These are phyloP conservation scores for Lichtheimia hyalospora DNA, from an alignment of 371 early-diverging fungal species.

Conservation along the genomic window DNA sequence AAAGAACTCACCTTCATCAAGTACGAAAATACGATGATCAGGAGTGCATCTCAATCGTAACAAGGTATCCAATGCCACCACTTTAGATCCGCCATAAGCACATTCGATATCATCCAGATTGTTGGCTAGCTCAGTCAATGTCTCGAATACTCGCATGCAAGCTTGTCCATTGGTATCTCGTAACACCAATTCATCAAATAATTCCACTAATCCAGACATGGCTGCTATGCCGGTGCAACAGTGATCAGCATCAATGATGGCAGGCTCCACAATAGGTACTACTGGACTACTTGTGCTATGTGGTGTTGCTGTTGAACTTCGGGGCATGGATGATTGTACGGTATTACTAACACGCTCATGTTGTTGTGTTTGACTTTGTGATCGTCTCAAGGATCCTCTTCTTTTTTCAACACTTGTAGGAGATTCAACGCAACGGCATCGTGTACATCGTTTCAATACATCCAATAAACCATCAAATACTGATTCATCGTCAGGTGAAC, in stretches of 20 bases:
- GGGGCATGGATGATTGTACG: conserved; percentile 6
- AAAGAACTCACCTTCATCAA: conserved; percentile 32
- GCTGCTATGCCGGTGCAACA: conserved; percentile 32
- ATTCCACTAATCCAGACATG: conserved; percentile 35
- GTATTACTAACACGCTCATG: not conserved
- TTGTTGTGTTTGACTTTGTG: conserved; percentile 18
- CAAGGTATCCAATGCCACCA: conserved; percentile 56
- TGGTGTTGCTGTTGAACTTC: conserved; percentile 16
- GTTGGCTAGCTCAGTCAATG: conserved; percentile 48
- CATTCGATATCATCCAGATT: conserved; percentile 33
- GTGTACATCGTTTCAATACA: conserved; percentile 40
- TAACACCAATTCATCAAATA: conserved; percentile 30
- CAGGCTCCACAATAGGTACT: not conserved
- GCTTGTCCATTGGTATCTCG: conserved; percentile 7
- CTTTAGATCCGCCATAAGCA: conserved; percentile 50
- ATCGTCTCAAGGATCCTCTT: conserved; percentile 11
- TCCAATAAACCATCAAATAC: conserved; percentile 49
- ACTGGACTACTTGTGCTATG: conserved; percentile 6
- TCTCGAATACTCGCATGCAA: conserved; percentile 47
- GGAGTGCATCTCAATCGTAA: conserved; percentile 57
- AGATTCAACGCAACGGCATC: conserved; percentile 35
- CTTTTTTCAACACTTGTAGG: not conserved
- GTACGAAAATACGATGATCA: conserved; percentile 56
- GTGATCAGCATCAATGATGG: not conserved
- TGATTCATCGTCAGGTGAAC: conserved; percentile 18